Conservation (phyloP, 2,329 filamentous ascomycete species). For the Diaporthe nobilis region DNA sequence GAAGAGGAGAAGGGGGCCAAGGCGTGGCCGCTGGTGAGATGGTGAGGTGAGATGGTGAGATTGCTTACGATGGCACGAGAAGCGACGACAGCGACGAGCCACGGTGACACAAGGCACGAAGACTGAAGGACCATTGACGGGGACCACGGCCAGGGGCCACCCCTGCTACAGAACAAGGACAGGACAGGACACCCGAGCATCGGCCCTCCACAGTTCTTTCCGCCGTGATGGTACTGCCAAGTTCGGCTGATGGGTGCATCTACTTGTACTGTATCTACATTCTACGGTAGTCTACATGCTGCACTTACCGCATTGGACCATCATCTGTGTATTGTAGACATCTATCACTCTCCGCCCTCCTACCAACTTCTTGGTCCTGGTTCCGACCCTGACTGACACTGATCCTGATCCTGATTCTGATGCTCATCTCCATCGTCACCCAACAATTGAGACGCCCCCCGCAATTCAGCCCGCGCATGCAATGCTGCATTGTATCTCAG, state of each 20-base stretch:
- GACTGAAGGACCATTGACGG: constrained; percentile 3
- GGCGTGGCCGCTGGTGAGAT: background rate
- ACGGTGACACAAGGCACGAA: constrained; percentile 9
- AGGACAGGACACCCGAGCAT: constrained; percentile 12
- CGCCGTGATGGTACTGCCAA: constrained; percentile 21
- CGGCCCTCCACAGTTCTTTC: constrained; percentile 25
- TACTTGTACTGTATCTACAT: background rate
- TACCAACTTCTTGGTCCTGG: background rate
- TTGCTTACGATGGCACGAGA: background rate
- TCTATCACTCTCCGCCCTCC: background rate
- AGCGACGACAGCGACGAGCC: background rate
- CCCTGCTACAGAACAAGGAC: constrained; percentile 15
- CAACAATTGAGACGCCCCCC: background rate
- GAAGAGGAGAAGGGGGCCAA: background rate
- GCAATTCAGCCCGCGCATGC: background rate
- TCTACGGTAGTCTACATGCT: background rate
- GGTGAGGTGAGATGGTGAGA: background rate
- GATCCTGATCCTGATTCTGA: background rate
- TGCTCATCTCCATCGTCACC: background rate
- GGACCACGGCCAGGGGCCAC: background rate
- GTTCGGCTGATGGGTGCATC: background rate
- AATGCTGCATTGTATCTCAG: constrained; percentile 1
- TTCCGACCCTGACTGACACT: background rate
- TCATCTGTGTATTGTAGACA: background rate
- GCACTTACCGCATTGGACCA: background rate